Evolutionary conservation across 768 basidiomycete genomes (phyloP).

Genomic region (Tulasnella sp.): DNA sequence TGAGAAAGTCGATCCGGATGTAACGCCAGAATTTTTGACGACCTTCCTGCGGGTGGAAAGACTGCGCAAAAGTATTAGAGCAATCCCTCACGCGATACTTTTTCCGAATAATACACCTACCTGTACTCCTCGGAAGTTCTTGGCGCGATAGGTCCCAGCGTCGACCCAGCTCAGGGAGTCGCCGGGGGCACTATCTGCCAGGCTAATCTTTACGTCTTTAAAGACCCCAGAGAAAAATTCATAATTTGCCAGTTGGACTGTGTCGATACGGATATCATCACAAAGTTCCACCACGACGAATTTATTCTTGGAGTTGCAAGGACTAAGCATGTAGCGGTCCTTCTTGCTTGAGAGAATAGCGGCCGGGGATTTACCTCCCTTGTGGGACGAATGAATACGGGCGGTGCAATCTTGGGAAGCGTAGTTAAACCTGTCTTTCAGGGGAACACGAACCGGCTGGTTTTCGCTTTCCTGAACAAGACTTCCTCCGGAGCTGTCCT

Average conservation of each 20-base stretch:
- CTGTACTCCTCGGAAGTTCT: conserved; percentile 88
- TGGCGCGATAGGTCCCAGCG: conserved; percentile 75
- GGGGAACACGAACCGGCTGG: conserved; percentile 67
- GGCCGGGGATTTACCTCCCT: conserved; percentile 72
- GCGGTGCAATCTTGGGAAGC: conserved; percentile 91
- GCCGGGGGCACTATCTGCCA: conserved; percentile 55
- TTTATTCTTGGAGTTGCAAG: conserved; percentile 60
- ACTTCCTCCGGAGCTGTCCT: neutral
- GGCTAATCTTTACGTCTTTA: conserved; percentile 84
- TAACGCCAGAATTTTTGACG: conserved; percentile 86
- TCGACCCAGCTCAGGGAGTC: conserved; percentile 61
- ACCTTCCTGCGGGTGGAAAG: conserved; percentile 71
- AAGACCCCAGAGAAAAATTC: conserved; percentile 98
- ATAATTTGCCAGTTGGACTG: conserved; percentile 92
- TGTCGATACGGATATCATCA: conserved; percentile 95
- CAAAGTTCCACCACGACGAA: conserved; percentile 95
- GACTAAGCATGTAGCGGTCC: conserved; percentile 95
- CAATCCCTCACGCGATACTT: neutral
- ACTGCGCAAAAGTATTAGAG: conserved; percentile 41
- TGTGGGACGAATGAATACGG: conserved; percentile 79
- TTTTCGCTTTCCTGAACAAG: conserved; percentile 34
- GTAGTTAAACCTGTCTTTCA: conserved; percentile 90
- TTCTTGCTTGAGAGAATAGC: conserved; percentile 84
- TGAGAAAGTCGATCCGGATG: conserved; percentile 88
- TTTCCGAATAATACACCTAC: conserved; percentile 46